phyloP scores from a whole-genome alignment of 306 rosid genomes.

The Dryas drummondii region DNA sequence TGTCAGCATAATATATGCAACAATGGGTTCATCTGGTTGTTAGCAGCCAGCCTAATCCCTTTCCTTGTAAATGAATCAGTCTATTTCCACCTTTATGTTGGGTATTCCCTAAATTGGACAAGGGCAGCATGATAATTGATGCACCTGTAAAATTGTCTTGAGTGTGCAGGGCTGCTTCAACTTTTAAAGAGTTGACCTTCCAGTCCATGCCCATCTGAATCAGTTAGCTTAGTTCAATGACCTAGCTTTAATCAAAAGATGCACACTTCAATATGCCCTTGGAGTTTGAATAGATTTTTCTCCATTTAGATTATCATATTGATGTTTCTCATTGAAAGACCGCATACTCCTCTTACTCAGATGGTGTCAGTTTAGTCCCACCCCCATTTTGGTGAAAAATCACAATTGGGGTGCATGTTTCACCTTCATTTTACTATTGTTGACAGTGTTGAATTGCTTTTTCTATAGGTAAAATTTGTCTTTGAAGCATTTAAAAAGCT shows the following conservation, averaged over 20 bases:
- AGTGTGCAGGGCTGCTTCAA: no score
- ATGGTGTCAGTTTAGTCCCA: background rate
- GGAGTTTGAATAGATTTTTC: background rate
- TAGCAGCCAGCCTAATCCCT: background rate
- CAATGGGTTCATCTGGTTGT: background rate
- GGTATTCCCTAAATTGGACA: background rate
- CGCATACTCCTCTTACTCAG: background rate
- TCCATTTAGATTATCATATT: background rate
- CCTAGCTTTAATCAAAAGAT: background rate
- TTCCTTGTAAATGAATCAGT: background rate
- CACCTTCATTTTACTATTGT: conserved; percentile 10
- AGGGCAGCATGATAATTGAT: no score
- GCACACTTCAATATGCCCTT: background rate
- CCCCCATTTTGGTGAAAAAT: background rate
- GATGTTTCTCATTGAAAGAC: background rate
- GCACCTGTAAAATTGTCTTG: background rate
- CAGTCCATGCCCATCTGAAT: background rate
- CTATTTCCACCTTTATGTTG: background rate
- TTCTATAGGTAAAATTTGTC: conserved; percentile 67
- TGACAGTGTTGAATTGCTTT: conserved; percentile 44
- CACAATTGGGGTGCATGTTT: background rate
- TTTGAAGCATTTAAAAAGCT: conserved; percentile 90
- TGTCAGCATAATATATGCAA: background rate
- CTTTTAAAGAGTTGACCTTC: no score
- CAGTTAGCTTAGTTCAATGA: background rate